Base-by-base conservation (phyloP, 306 rosid species). In the Betula pendula region DNA sequence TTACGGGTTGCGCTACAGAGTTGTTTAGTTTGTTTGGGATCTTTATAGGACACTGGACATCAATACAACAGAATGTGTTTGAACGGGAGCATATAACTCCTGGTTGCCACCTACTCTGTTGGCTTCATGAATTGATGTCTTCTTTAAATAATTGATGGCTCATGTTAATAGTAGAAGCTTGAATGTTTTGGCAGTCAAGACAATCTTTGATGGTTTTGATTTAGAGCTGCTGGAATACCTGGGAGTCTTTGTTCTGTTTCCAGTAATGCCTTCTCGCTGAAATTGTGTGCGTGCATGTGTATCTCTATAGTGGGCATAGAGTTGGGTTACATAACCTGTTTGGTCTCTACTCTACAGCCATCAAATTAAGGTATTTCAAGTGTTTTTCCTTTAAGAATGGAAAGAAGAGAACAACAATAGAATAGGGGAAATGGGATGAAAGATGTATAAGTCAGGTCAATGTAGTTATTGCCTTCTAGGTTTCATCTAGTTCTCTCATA, bases 361-460 rank as follows among this genome's bases (percentile, higher is more conserved):
- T 48, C 52, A 48, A 48, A 15, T 48, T 16, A 48, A 48, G 19
- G 60, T 50, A 2, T 8, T 22, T 19, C 25, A 4, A 22, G 33
- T 35, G 24, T 19, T 1, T 12, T 43, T 52, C 43, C 24, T 25
- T 31, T 24, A 2, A 68, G 74, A 52, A 20, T 48, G 20, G 72
- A 62, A 22, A 24, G 13, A 56, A 22, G 59, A 52, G 59, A 52
- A 3, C 38, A 50, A 15, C 9, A n/a, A 27, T 1, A 68, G 4
- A 49, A 73, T 56, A 45, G 24, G 40, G 42, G 42, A 38, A 67
- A 73, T 79, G 25, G 58, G 56, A 73, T 48, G 51, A 29, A 44
- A 51, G 38, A 29, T 38, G 16, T 52, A 43, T 59, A 52, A 77
- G 68, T 33, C 45, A 42, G 29, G 20, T 50, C 3, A 20, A 51